Percentiles rank a stretch among this genome's conserved stretches.
phyloP scores from a whole-genome alignment of 768 basidiomycete species.

The Phylloporus sp. region DNA sequence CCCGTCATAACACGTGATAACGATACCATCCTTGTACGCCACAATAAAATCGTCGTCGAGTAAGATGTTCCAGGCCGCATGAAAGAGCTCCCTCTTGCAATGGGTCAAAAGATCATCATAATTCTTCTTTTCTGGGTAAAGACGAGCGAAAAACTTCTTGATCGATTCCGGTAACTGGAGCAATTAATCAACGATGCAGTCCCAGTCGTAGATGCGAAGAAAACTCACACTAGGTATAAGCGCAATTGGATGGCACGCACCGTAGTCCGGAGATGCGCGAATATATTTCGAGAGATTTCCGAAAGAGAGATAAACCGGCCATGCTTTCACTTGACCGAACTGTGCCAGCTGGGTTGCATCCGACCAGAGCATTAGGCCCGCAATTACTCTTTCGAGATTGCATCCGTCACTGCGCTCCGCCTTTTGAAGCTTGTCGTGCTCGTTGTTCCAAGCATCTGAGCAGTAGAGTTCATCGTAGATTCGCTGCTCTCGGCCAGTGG shows the following conservation, averaged over 20 bases:
- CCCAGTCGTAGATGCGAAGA: no score
- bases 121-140: background rate
- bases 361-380: background rate
- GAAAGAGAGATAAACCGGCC: background rate
- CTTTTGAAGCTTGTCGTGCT: slow-evolving; percentile 22
- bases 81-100: background rate
- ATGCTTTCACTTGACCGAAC: background rate
- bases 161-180: background rate
- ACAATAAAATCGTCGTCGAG: slow-evolving; percentile 16
- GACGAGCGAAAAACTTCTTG: background rate
- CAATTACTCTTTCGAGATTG: background rate
- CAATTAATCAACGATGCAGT: no score
- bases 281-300: background rate
- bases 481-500: slow-evolving; percentile 5
- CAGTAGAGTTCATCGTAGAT: slow-evolving; percentile 26
- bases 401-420: slow-evolving; percentile 14
- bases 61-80: background rate
- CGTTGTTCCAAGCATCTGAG: slow-evolving; percentile 19
- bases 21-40: slow-evolving; percentile 23
- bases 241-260: background rate
- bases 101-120: background rate
- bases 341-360: background rate
- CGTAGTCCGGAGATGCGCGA: background rate
- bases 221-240: background rate
- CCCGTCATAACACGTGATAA: slow-evolving; percentile 21